Percentiles rank a stretch among this genome's conserved stretches.
Conservation (phyloP, 257 asterid species). For the Solanum megistacrolobum region DNA sequence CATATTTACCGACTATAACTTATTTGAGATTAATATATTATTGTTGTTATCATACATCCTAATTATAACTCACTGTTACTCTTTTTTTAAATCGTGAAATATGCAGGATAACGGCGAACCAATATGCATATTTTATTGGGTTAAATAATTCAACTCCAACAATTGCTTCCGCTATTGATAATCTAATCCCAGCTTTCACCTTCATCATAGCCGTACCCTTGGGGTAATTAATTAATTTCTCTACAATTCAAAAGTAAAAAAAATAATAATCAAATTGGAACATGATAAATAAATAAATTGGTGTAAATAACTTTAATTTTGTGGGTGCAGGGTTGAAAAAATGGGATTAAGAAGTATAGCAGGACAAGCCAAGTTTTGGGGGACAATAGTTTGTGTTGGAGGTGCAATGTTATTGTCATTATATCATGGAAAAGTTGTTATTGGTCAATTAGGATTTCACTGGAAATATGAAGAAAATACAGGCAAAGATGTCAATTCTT, state of each 20-base stretch:
- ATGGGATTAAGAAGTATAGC: constrained; percentile 41
- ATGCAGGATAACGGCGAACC: constrained; percentile 71
- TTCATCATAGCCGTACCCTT: constrained; percentile 64
- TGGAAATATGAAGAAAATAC: constrained; percentile 46
- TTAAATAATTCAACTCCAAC: constrained; percentile 84
- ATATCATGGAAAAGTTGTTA: constrained; percentile 45
- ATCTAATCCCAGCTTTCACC: constrained; percentile 73
- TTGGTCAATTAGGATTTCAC: constrained; percentile 49
- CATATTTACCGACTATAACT: background rate
- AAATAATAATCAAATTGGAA: background rate
- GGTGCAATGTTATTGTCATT: constrained; percentile 68
- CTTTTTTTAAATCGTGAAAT: background rate
- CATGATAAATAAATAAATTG: background rate
- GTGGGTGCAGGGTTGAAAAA: constrained; percentile 41
- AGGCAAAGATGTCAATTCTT: background rate
- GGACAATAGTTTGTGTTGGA: constrained; percentile 66
- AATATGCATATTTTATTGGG: constrained; percentile 68
- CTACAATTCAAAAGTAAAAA: background rate
- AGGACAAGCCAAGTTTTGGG: constrained; percentile 60
- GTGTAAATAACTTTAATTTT: background rate
- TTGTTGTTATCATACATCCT: background rate
- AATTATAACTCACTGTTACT: background rate
- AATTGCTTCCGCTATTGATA: constrained; percentile 67
- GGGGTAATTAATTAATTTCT: constrained; percentile 37
- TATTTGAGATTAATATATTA: background rate